Percentiles rank a stretch among this genome's conserved stretches.
Evolutionary conservation across 202 grass and related monocot species (phyloP).

Genomic region (Cymbopogon flexuosus): DNA sequence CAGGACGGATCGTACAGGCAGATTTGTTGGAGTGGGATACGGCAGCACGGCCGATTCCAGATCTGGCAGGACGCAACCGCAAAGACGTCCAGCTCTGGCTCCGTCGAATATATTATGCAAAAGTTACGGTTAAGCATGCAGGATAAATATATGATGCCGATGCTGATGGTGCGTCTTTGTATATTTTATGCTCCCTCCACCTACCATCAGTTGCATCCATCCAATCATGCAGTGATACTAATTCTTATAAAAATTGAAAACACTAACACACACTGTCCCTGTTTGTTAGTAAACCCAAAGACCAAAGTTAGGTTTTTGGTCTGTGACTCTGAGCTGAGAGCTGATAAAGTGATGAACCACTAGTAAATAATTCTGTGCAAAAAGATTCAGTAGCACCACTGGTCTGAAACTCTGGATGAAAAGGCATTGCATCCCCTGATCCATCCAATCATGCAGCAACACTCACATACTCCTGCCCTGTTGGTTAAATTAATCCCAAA

Average conservation of each 20-base stretch:
- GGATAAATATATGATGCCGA: background rate
- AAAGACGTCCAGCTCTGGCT: background rate
- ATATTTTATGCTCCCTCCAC: background rate
- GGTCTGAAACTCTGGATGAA: background rate
- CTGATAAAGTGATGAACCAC: background rate
- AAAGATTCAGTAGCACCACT: background rate
- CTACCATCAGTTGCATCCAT: slow-evolving; percentile 3
- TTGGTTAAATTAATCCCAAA: background rate
- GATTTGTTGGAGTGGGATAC: slow-evolving; percentile 21
- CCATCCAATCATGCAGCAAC: background rate
- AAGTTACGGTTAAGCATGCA: background rate
- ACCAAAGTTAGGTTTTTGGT: background rate
- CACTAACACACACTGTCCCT: background rate
- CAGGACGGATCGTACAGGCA: background rate
- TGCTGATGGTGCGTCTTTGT: background rate
- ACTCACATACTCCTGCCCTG: background rate
- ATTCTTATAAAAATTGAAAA: background rate
- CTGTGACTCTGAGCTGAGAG: background rate
- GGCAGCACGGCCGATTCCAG: background rate
- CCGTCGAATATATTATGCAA: background rate
- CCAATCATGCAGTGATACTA: background rate
- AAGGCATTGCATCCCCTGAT: background rate
- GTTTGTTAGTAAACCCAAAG: background rate
- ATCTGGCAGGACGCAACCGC: background rate
- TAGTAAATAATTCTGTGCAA: background rate